Evolutionary conservation across 164 flowering plant species (phyloP).

Genomic region (Tetrastigma voinierianum): DNA sequence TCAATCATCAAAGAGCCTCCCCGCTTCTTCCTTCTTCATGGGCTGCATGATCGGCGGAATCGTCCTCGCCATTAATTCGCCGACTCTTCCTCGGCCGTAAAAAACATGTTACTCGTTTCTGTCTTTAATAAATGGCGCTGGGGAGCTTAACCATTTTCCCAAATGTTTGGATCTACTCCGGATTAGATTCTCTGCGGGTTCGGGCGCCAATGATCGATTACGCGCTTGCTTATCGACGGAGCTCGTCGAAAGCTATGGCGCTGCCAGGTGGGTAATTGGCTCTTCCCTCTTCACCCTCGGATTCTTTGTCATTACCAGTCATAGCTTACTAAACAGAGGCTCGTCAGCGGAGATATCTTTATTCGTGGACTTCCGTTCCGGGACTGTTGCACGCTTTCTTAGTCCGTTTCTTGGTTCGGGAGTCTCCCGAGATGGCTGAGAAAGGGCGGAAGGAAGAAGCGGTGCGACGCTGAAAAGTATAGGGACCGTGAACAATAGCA

Average conservation of each 20-base stretch:
- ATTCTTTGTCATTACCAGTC: not conserved
- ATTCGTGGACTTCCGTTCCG: constrained; percentile 3
- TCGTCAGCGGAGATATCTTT: not conserved
- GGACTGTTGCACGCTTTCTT: not conserved
- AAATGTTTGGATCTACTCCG: constrained; percentile 10
- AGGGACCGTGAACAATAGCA: constrained; percentile 8
- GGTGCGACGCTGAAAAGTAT: constrained; percentile 33
- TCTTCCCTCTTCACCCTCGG: not conserved
- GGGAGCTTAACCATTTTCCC: not conserved
- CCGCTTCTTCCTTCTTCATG: not conserved
- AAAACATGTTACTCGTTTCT: constrained; percentile 7
- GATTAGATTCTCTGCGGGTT: constrained; percentile 1
- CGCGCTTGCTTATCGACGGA: not conserved
- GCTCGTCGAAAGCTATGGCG: not conserved
- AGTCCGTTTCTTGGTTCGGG: not conserved
- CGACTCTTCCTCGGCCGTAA: constrained; percentile 8
- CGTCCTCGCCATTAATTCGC: constrained; percentile 5
- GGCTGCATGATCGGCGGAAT: constrained; percentile 23
- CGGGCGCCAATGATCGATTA: not conserved
- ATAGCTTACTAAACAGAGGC: not conserved
- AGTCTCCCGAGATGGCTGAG: constrained; percentile 49
- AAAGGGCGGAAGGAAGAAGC: constrained; percentile 59
- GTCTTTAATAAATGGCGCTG: not conserved
- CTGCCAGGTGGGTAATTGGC: not conserved
- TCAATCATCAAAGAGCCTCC: too few species aligned